A percentile compares a stretch with the other conserved stretches of the same genome.
Evolutionary conservation across 306 rosid species (phyloP).

Genomic region (Fragaria ananassa): DNA sequence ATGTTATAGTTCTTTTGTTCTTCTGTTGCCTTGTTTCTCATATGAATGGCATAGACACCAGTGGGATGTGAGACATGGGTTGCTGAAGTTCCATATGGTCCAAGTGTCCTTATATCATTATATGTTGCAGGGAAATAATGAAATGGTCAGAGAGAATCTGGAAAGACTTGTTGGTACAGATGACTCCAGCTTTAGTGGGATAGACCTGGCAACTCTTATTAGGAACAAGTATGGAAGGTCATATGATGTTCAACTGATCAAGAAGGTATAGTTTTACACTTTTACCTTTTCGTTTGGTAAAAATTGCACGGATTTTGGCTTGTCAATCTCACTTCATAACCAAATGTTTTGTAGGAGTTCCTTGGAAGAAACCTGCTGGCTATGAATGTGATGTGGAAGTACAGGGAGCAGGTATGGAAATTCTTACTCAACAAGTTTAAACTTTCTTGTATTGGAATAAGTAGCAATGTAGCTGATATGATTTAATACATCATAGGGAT

Average conservation of each 20-base stretch:
- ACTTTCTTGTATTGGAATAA: neutral
- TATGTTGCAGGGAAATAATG: constrained; percentile 48
- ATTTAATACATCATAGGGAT: neutral
- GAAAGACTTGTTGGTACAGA: constrained; percentile 84
- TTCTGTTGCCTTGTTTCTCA: constrained; percentile 17
- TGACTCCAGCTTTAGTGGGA: constrained; percentile 82
- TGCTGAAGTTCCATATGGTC: neutral
- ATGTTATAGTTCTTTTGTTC: constrained; percentile 17
- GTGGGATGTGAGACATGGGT: neutral
- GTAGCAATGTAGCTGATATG: neutral
- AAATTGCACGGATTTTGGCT: neutral
- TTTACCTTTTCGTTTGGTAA: neutral
- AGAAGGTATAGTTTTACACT: constrained; percentile 54
- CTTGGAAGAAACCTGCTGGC: constrained; percentile 95
- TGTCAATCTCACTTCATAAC: neutral
- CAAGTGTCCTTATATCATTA: neutral
- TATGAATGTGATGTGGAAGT: constrained; percentile 99
- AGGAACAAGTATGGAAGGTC: constrained; percentile 93
- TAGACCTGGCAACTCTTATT: constrained; percentile 91
- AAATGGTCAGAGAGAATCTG: constrained; percentile 60
- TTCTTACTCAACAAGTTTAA: constrained; percentile 3
- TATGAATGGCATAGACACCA: neutral
- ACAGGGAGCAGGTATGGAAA: constrained; percentile 80
- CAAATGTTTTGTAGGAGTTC: constrained; percentile 58
- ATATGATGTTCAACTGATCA: constrained; percentile 86